Conservation (phyloP, 306 rosid species). For the Medicago ruthenica region DNA sequence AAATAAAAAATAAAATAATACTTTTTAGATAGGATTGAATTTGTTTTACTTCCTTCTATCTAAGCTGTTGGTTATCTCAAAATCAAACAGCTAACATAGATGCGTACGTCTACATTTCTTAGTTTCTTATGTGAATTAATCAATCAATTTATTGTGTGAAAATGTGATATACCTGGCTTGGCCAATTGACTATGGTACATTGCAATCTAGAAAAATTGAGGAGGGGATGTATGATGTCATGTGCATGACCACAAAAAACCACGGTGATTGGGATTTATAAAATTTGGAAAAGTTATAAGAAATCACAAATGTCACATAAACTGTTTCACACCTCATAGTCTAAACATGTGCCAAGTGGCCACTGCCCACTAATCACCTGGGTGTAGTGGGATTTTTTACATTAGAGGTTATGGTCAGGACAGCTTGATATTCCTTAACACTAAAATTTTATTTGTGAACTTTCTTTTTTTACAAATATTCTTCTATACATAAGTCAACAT, state of each 20-base stretch:
- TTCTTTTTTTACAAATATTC: no score
- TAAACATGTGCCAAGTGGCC: slow-evolving; percentile 22
- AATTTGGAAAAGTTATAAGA: not conserved
- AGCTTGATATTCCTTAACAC: no score
- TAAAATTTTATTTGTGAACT: no score
- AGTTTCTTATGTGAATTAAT: not conserved
- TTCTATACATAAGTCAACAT: no score
- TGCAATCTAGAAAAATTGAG: not conserved
- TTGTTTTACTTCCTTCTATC: no score
- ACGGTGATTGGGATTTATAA: not conserved
- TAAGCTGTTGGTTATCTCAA: no score
- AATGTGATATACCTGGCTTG: not conserved
- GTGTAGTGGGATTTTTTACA: not conserved
- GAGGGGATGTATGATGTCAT: not conserved
- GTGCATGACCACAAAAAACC: not conserved
- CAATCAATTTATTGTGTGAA: not conserved
- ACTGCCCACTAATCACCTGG: not conserved
- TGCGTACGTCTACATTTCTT: not conserved
- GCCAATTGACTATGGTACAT: not conserved
- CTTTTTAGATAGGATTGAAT: no score
- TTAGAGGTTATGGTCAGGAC: not conserved
- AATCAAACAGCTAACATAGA: no score
- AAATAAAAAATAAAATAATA: no score
- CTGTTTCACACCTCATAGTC: not conserved
- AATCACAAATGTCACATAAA: slow-evolving; percentile 23